These are phyloP conservation scores for Calocybe indica DNA, from an alignment of 768 basidiomycete species.

Conservation along the genomic window DNA sequence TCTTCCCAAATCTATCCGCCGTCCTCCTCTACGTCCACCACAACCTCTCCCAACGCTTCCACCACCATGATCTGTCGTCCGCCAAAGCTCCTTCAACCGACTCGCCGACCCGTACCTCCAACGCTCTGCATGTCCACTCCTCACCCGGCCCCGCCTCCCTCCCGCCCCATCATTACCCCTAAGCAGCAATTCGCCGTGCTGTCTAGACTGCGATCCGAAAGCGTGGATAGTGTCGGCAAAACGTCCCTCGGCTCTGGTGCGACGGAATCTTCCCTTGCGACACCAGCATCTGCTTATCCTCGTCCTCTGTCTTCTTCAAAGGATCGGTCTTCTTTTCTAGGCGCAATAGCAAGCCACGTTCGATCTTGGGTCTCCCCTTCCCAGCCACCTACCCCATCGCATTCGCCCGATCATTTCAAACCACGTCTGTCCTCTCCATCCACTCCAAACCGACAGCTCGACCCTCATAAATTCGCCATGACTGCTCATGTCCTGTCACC, in stretches of 20 bases:
- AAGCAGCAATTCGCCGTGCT: conserved; percentile 25
- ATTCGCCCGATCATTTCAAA: not conserved
- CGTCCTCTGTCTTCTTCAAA: conserved; percentile 25
- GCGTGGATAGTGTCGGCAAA: conserved; percentile 27
- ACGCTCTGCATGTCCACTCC: conserved; percentile 47
- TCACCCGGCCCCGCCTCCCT: conserved; percentile 17
- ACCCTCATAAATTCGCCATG: not conserved
- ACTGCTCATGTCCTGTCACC: too few relatives aligned
- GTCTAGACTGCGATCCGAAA: conserved; percentile 18
- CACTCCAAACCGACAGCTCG: not conserved
- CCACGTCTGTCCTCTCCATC: not conserved
- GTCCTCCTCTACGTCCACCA: conserved; percentile 12
- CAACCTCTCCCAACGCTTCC: not conserved
- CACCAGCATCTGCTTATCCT: conserved; percentile 36
- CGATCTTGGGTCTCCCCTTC: conserved; percentile 36
- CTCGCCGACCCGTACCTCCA: conserved; percentile 37
- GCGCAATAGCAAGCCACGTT: conserved; percentile 34
- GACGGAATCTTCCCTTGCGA: conserved; percentile 47
- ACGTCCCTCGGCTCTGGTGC: conserved; percentile 28
- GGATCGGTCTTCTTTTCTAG: conserved; percentile 26
- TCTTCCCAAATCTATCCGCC: conserved; percentile 10
- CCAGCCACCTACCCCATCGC: not conserved
- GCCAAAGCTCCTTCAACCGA: conserved; percentile 33
- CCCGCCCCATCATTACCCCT: conserved; percentile 25
- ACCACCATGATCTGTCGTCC: conserved; percentile 14